Evolutionary conservation across 83 land plant genomes (phyloP).

Genomic region (Diphasiastrum complanatum): DNA sequence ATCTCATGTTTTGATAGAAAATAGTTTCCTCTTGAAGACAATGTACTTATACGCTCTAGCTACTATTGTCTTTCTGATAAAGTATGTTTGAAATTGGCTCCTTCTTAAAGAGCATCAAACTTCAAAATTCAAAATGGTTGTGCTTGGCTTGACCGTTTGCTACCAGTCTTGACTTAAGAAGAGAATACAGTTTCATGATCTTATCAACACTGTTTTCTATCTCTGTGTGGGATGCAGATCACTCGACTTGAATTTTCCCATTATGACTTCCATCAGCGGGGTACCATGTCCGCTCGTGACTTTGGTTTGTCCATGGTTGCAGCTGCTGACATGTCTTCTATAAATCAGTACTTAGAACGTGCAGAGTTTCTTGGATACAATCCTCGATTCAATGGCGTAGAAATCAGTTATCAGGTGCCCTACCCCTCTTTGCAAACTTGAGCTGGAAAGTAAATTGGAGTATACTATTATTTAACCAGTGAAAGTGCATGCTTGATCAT

Average conservation of each 20-base stretch:
- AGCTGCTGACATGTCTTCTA: slow-evolving; percentile 59
- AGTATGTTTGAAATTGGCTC: too few relatives aligned
- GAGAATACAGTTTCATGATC: neutral
- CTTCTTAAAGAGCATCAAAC: neutral
- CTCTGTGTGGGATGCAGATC: slow-evolving; percentile 36
- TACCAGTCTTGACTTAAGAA: neutral
- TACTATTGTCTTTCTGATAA: too few relatives aligned
- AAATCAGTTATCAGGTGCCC: slow-evolving; percentile 55
- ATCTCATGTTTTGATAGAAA: too few relatives aligned
- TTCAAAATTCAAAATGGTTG: neutral
- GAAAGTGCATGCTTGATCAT: too few relatives aligned
- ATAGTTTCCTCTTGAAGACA: too few relatives aligned
- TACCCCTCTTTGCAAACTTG: neutral
- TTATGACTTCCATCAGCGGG: slow-evolving; percentile 51
- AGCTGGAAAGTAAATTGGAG: neutral
- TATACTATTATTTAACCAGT: too few relatives aligned
- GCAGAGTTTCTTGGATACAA: slow-evolving; percentile 49
- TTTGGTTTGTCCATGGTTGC: slow-evolving; percentile 84
- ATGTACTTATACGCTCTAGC: too few relatives aligned
- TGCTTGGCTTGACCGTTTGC: neutral
- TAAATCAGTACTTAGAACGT: slow-evolving; percentile 62
- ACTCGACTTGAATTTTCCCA: slow-evolving; percentile 67
- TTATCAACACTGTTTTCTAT: neutral
- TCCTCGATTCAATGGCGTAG: slow-evolving; percentile 31
- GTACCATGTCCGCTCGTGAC: slow-evolving; percentile 71